phyloP scores from a whole-genome alignment of 78 protist genomes.

The Dictyostelium capitatum region DNA sequence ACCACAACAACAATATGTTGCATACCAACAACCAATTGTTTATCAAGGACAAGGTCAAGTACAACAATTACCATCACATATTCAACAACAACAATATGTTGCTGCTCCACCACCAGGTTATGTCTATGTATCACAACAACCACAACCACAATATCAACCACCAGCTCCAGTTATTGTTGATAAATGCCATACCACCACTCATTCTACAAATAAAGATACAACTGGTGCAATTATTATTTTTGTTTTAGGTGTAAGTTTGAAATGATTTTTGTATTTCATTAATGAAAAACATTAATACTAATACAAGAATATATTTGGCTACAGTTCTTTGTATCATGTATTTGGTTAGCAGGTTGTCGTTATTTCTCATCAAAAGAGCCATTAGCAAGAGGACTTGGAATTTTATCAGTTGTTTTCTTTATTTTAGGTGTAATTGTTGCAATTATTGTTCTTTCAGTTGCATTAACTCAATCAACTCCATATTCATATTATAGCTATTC shows the following conservation, averaged over 20 bases:
- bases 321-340: constrained; percentile 17
- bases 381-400: constrained; percentile 26
- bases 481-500: constrained; percentile 4
- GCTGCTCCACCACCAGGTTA: constrained; percentile 25
- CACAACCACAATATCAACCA: constrained; percentile 20
- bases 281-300: neutral
- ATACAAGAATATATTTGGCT: neutral
- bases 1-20: constrained; percentile 3
- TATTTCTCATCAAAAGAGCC: constrained; percentile 7
- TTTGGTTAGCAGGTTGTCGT: constrained; percentile 30
- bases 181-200: neutral
- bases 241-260: neutral
- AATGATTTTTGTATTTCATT: neutral
- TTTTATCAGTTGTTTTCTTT: constrained; percentile 31
- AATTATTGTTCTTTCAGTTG: constrained; percentile 12
- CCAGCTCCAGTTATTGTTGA: constrained; percentile 22
- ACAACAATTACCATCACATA: constrained; percentile 5
- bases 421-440: constrained; percentile 29
- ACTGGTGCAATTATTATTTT: constrained; percentile 35
- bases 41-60: neutral
- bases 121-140: neutral
- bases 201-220: neutral
- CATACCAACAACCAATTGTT: neutral
- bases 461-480: neutral
- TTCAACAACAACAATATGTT: neutral